Evolutionary conservation across 257 asterid species (phyloP), one percentile per base, ranked within the genome.

Genomic region (Ballota nigra): DNA sequence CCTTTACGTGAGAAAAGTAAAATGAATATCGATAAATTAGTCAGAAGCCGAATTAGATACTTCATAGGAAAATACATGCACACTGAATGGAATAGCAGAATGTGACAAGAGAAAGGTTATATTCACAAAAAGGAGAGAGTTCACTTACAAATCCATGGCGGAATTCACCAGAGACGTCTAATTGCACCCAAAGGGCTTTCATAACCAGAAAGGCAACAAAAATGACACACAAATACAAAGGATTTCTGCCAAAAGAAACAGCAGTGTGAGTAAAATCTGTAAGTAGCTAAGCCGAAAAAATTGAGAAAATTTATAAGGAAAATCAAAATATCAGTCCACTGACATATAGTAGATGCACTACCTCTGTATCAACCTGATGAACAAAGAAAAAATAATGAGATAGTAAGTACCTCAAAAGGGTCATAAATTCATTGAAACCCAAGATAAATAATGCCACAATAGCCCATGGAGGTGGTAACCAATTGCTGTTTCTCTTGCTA

Each of bases 401-500:
- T 28, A 23, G 10, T 20, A 66, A 58, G 68, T 77, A 92, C 95
- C 98, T 88, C 80, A 92, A 85, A 45, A 89, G 89, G 77, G 98
- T 86, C 97, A 92, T 92, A 70, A 92, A 88, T 70, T 92, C 92
- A 71, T 92, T 90, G 62, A 92, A 89, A 66, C 96, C 97, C 81
- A 92, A 78, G 68, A 92, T 56, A 72, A 86, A 57, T 79, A 92
- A 63, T 43, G 97, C 96, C 10, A 81, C 55, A 68, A 89, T 85
- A 38, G 95, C 92, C 96, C 96, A 89, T 69, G 96, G 92, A 76
- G 97, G 97, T 60, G 98, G 96, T 64, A 88, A 77, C 95, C 96
- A 89, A 72, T 86, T 92, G 84, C 84, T 92, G 80, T 60, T 86
- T 84, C 88, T 81, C 89, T 49, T 89, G 78, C 85, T 85, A 81